A percentile compares a stretch with the other conserved stretches of the same genome.
These are phyloP conservation scores for Aegilops speltoides DNA, from an alignment of 176 grass and related monocot species.

Conservation along the genomic window DNA sequence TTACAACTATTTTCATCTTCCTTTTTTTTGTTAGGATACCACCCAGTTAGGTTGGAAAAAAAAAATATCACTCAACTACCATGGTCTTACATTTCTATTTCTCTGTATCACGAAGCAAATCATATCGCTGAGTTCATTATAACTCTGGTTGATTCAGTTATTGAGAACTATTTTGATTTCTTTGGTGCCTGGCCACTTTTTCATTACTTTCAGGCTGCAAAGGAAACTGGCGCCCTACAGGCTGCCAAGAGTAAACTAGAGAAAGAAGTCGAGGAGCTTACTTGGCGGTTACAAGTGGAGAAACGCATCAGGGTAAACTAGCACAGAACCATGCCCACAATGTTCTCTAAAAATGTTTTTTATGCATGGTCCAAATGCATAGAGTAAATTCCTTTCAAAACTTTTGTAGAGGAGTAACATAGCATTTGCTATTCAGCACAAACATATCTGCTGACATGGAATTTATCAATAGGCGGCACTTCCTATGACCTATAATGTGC, in stretches of 20 bases:
- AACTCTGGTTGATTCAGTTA: not conserved
- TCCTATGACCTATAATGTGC: slow-evolving; percentile 7
- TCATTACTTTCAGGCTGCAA: slow-evolving; percentile 77
- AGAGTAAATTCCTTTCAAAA: not conserved
- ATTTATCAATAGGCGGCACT: not conserved
- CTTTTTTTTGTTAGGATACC: not conserved
- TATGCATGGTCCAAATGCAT: slow-evolving; percentile 16
- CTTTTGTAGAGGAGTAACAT: not conserved
- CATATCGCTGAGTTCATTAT: not conserved
- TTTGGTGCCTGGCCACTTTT: not conserved
- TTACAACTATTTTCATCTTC: not conserved
- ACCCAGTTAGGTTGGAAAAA: not conserved
- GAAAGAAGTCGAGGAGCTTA: slow-evolving; percentile 97
- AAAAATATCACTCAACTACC: not conserved
- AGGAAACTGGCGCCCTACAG: slow-evolving; percentile 89
- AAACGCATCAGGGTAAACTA: slow-evolving; percentile 74
- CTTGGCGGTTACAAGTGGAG: slow-evolving; percentile 75
- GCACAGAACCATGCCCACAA: slow-evolving; percentile 4
- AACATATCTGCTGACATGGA: not conserved
- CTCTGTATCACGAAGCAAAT: not conserved
- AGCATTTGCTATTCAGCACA: not conserved
- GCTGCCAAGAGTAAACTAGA: slow-evolving; percentile 96
- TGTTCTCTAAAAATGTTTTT: slow-evolving; percentile 15
- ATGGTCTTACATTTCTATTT: not conserved
- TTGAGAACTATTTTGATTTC: not conserved